Evolutionary conservation across 176 grass and related monocot species (phyloP), one percentile per base, ranked within the genome.

Genomic region (Phyllostachys edulis): DNA sequence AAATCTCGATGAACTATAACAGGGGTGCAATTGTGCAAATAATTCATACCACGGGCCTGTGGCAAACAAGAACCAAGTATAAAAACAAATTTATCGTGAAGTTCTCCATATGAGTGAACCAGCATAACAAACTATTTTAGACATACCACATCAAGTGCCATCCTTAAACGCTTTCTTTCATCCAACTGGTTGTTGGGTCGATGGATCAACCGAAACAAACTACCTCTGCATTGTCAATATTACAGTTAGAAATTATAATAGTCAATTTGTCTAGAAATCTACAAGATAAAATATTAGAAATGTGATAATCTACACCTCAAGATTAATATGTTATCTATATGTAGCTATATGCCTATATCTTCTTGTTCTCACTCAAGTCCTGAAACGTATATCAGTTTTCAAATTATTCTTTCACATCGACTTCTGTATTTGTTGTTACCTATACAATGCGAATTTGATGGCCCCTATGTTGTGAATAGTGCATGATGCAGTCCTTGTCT

Each of bases 41-140:
- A 96, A 96, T 99, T 99, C 97, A 99, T 96, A 88, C 97, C 97
- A 80, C 97, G 89, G 89, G 91, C 97, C 97, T 99, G 70, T 24
- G 50, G 65, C 5, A 79, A 76, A 86, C 67, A 84, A 86, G 14
- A 79, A 46, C 11, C 50, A 82, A 86, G 52, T 82, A 67, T 65
- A 32, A 41, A 62, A 63, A 70, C 60, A 73, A 66, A 82, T 44
- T 69, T 41, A 69, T 46, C 5, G 24, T 18, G 32, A 73, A 75
- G 39, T 67, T 62, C 36, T 79, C 45, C 80, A 34, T 71, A 83
- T 20, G 41, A 71, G 39, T 78, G 86, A 83, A 80, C 70, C 16
- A 83, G 5, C 39, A 88, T 67, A 76, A 21, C 7, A 52, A 84
- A 63, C 1, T 16, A 54, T 40, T 40, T 56, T 60, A 74, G 55